Evolutionary conservation across 2,329 filamentous ascomycete species (phyloP).

Genomic region (Stagonosporopsis rhizophila): DNA sequence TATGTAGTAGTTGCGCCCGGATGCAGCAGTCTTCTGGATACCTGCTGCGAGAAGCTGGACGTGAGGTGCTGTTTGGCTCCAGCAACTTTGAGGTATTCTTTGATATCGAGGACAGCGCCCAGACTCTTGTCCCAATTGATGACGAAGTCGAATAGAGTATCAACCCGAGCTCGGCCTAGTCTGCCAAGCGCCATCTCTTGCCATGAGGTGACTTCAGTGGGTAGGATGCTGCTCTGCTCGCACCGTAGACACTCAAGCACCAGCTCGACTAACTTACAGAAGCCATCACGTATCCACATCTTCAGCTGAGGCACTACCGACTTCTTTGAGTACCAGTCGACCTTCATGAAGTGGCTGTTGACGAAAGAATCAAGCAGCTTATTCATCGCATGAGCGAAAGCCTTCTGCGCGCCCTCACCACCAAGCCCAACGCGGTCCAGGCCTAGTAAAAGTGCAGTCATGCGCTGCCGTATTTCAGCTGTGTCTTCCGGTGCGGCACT

Average conservation of each 20-base stretch:
- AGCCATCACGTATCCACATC: conserved; percentile 73
- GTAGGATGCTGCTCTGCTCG: conserved; percentile 35
- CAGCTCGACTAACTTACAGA: conserved; percentile 69
- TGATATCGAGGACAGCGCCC: conserved; percentile 76
- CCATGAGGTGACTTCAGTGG: conserved; percentile 68
- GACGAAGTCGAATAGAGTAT: conserved; percentile 80
- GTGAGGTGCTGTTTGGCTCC: conserved; percentile 74
- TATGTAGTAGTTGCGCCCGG: conserved; percentile 78
- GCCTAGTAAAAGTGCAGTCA: conserved; percentile 65
- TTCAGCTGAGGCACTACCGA: conserved; percentile 66
- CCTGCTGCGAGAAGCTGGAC: conserved; percentile 69
- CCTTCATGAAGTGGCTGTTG: conserved; percentile 64
- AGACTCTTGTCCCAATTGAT: conserved; percentile 75
- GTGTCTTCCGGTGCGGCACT: conserved; percentile 27
- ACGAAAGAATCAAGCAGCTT: conserved; percentile 70
- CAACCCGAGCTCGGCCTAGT: conserved; percentile 72
- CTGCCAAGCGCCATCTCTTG: conserved; percentile 73
- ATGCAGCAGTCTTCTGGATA: conserved; percentile 73
- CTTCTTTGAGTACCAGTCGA: conserved; percentile 64
- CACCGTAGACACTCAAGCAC: conserved; percentile 57
- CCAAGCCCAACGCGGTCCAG: conserved; percentile 71
- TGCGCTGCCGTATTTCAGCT: conserved; percentile 55
- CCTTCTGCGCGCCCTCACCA: conserved; percentile 71
- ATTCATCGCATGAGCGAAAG: conserved; percentile 76
- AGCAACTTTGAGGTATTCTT: conserved; percentile 71